phyloP scores from a whole-genome alignment of 2,329 filamentous ascomycete species.

The Fusarium devonianum region DNA sequence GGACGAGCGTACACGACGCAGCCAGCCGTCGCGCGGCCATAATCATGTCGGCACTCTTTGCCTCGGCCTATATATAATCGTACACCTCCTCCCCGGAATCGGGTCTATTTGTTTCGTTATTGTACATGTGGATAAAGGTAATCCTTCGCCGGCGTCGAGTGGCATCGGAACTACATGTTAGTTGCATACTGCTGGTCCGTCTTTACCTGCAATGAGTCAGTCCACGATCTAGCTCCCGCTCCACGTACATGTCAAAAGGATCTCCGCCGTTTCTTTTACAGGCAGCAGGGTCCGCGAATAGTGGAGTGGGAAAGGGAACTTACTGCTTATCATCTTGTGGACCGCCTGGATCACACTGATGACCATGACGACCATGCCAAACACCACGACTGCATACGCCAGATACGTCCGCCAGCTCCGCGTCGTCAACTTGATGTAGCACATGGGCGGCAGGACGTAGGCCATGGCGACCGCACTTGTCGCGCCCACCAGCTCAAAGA shows the following conservation, averaged over 20 bases:
- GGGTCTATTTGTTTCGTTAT: conserved; percentile 28
- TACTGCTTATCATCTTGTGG: conserved; percentile 68
- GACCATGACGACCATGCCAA: conserved; percentile 81
- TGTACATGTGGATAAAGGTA: conserved; percentile 10
- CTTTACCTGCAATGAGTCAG: conserved; percentile 38
- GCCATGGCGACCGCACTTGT: conserved; percentile 94
- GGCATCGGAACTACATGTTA: conserved; percentile 20
- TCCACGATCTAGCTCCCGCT: too few species aligned
- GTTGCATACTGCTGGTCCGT: conserved; percentile 38
- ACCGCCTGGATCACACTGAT: conserved; percentile 80
- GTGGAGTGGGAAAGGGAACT: conserved; percentile 3
- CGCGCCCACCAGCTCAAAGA: conserved; percentile 95
- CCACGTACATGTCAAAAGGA: background rate
- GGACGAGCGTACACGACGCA: conserved; percentile 7
- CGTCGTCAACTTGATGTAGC: conserved; percentile 91
- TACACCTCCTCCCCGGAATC: conserved; percentile 15
- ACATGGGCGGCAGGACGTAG: conserved; percentile 93
- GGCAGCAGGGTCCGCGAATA: background rate
- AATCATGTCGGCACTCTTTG: background rate
- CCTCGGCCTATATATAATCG: conserved; percentile 4
- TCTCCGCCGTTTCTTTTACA: background rate
- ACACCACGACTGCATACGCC: conserved; percentile 75
- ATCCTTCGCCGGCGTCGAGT: conserved; percentile 1
- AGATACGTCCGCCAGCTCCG: conserved; percentile 76
- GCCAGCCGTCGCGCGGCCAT: background rate